Percentiles rank a stretch among this genome's conserved stretches.
phyloP scores from a whole-genome alignment of 352 stramenopile species.

The Saprolegnia diclina region DNA sequence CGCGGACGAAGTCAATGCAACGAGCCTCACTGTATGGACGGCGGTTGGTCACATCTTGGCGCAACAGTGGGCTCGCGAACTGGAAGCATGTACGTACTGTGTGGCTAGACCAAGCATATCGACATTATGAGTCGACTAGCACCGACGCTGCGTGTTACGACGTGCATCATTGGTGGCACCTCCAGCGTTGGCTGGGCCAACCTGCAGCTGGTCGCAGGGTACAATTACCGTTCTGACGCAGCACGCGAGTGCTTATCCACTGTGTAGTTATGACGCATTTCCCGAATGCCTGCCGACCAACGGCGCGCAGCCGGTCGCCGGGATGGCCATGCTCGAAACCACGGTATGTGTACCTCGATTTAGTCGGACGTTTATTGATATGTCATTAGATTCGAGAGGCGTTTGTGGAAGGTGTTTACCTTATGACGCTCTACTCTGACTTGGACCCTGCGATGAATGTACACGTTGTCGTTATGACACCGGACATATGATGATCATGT shows the following conservation, averaged over 20 bases:
- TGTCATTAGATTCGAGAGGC: background rate
- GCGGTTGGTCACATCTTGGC: conserved; percentile 2
- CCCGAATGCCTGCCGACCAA: conserved; percentile 11
- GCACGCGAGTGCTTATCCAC: background rate
- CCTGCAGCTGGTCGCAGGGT: conserved; percentile 25
- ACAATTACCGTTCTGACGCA: background rate
- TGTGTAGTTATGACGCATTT: conserved; percentile 14
- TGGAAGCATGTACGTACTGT: background rate
- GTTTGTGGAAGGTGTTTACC: conserved; percentile 6
- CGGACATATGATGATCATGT: too few species aligned
- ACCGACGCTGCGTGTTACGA: conserved; percentile 5
- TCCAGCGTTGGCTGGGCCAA: conserved; percentile 20
- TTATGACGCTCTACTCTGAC: conserved; percentile 19
- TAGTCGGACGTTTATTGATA: background rate
- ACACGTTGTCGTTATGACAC: background rate
- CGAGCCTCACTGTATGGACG: background rate
- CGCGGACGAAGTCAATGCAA: background rate
- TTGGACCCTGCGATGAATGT: conserved; percentile 17
- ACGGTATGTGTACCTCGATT: background rate
- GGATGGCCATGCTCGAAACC: conserved; percentile 22
- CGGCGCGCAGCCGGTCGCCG: conserved; percentile 3
- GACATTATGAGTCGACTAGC: background rate
- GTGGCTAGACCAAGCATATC: background rate
- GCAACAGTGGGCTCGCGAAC: conserved; percentile 8
- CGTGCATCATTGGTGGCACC: conserved; percentile 19